Percentiles rank a stretch among this genome's conserved stretches.
Evolutionary conservation across 352 stramenopile species (phyloP).

Genomic region (Plasmopara halstedii): DNA sequence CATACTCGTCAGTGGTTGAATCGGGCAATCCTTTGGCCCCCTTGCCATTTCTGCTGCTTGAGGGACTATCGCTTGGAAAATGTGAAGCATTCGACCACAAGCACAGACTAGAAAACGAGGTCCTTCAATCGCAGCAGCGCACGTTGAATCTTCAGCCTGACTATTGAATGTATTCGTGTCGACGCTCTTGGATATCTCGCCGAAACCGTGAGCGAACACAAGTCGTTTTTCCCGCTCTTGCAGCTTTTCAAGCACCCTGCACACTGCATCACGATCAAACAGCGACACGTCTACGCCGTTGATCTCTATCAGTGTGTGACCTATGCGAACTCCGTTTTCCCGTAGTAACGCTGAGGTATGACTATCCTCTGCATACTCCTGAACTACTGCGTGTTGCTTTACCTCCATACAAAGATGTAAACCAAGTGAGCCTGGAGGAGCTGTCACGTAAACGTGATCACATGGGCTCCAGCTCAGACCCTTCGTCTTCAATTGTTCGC

Average conservation of each 20-base stretch:
- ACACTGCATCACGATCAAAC: constrained; percentile 31
- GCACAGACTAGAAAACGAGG: constrained; percentile 51
- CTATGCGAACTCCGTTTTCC: constrained; percentile 23
- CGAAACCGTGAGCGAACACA: constrained; percentile 38
- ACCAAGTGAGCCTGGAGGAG: constrained; percentile 42
- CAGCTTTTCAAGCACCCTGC: constrained; percentile 43
- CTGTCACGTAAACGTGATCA: constrained; percentile 28
- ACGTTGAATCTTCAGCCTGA: constrained; percentile 5
- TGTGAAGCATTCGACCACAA: constrained; percentile 44
- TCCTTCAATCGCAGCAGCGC: constrained; percentile 26
- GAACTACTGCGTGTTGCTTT: constrained; percentile 43
- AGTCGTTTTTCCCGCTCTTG: constrained; percentile 44
- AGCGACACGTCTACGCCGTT: constrained; percentile 47
- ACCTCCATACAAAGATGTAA: constrained; percentile 54
- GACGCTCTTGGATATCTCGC: constrained; percentile 1
- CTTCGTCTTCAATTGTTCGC: constrained; percentile 8
- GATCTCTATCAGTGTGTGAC: constrained; percentile 39
- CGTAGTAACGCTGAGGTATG: constrained; percentile 28
- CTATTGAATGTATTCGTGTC: constrained; percentile 9
- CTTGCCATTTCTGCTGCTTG: constrained; percentile 52
- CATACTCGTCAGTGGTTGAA: constrained; percentile 41
- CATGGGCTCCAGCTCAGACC: constrained; percentile 14
- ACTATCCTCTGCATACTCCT: constrained; percentile 45
- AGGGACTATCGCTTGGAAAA: constrained; percentile 42
- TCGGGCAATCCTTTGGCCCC: constrained; percentile 35